Base-by-base conservation (phyloP, 345 rosid species). In the Euphorbia pulcherrima region DNA sequence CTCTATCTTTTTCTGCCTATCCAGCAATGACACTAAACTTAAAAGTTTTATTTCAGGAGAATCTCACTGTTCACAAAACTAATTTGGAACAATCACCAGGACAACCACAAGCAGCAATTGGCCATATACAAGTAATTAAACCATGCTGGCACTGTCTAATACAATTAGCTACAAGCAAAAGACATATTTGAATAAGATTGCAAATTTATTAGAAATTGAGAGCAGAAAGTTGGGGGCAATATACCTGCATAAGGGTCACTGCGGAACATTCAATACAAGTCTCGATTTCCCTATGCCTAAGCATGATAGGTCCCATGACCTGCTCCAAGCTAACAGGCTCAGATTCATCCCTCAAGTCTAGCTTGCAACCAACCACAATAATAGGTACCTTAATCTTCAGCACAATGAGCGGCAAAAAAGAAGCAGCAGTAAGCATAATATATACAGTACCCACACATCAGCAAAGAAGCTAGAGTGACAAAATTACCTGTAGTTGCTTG, bases 231-330 rank as follows among this genome's bases (percentile, higher is more conserved):
- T 39, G 23, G 28, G n/a, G 46, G 29, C 33, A 67, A 62, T 64
- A 48, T 53, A 86, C 94, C 90, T 90, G 97, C 78, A 86, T 80
- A 62, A 80, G 84, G 14, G 90, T 86, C 66, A 88, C 79, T 0
- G 94, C 88, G 29, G 97, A 90, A 75, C 97, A 90, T 69, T 90
- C 97, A 35, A 90, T 83, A 64, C 92, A 86, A 20, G 97, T 90
- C 83, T 90, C 94, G 18, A 88, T 90, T 81, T 90, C 94, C 78
- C 92, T 78, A 74, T 82, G 83, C 70, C 78, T 79, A 55, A 86
- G 92, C 97, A 88, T 90, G 73, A 88, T 78, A 3, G 94, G 94
- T 56, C 89, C 85, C 92, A 90, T 88, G 50, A 85, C 73, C 63
- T 85, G 84, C 79, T 90, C 97, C 60, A 88, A 68, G 69, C 78